Conservation (phyloP, 1,284 basidiomycete genomes). For the Ganoderma lingzhi region DNA sequence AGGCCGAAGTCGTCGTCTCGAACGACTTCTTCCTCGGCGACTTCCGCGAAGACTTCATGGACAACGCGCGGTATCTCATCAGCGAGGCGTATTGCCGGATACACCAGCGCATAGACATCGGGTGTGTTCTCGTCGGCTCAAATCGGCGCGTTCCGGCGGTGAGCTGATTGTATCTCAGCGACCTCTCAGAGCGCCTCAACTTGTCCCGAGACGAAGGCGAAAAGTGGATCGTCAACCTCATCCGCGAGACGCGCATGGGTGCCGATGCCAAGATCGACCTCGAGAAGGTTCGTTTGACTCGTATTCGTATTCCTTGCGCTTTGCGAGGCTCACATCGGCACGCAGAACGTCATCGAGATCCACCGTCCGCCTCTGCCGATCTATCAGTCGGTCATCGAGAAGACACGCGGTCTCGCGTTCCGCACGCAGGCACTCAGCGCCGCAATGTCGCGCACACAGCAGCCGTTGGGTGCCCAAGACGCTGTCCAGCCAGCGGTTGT, state of each 20-base stretch:
- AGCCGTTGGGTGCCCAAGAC: slow-evolving; percentile 37
- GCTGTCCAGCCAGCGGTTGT: slow-evolving; percentile 33
- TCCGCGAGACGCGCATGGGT: slow-evolving; percentile 95
- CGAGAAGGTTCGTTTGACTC: slow-evolving; percentile 72
- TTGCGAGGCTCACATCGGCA: slow-evolving; percentile 14
- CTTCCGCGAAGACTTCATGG: slow-evolving; percentile 93
- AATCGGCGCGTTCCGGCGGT: not conserved
- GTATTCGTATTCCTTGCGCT: slow-evolving; percentile 21
- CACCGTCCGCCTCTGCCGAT: slow-evolving; percentile 90
- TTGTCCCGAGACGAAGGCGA: slow-evolving; percentile 94
- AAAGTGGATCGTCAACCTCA: slow-evolving; percentile 99
- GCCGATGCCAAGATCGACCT: slow-evolving; percentile 97
- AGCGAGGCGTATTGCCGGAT: slow-evolving; percentile 98
- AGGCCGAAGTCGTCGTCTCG: slow-evolving; percentile 85
- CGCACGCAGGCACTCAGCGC: slow-evolving; percentile 91
- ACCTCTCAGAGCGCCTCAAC: slow-evolving; percentile 93
- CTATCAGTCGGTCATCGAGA: slow-evolving; percentile 96
- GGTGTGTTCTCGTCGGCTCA: slow-evolving; percentile 70
- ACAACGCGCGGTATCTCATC: slow-evolving; percentile 95
- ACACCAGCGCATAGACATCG: slow-evolving; percentile 96
- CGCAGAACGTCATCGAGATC: slow-evolving; percentile 94
- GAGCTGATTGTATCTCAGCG: slow-evolving; percentile 52
- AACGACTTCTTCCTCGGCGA: slow-evolving; percentile 96
- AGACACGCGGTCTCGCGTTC: slow-evolving; percentile 91
- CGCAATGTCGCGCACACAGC: slow-evolving; percentile 73